These are phyloP conservation scores for Hypomyces perniciosus DNA, from an alignment of 2,329 filamentous ascomycete species.

Conservation along the genomic window DNA sequence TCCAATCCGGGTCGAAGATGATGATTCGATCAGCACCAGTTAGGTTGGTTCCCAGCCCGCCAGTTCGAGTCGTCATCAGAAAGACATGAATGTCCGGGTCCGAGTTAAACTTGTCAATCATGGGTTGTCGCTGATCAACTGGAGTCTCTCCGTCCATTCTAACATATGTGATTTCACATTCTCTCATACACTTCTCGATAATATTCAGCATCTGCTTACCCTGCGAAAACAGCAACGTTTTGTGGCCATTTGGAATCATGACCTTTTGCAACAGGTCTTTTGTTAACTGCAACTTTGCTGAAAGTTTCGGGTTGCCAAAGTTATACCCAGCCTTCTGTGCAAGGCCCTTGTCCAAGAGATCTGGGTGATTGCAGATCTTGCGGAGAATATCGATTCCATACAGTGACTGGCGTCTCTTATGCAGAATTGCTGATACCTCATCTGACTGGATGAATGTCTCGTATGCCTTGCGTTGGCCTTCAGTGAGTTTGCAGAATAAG, in stretches of 20 bases:
- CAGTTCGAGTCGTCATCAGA: conserved; percentile 89
- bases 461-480: conserved; percentile 71
- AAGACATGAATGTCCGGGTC: conserved; percentile 77
- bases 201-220: conserved; percentile 95
- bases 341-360: conserved; percentile 63
- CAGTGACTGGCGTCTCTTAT: conserved; percentile 68
- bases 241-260: conserved; percentile 88
- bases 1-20: conserved; percentile 98
- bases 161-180: conserved; percentile 67
- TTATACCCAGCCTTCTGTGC: conserved; percentile 57
- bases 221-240: conserved; percentile 88
- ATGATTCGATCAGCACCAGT: conserved; percentile 95
- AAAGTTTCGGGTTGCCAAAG: conserved; percentile 73
- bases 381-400: conserved; percentile 87
- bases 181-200: conserved; percentile 71
- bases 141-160: conserved; percentile 92
- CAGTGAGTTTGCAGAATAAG: conserved; percentile 86
- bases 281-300: conserved; percentile 93
- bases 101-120: conserved; percentile 91
- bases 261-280: conserved; percentile 72
- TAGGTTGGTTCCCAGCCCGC: conserved; percentile 86
- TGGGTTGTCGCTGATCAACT: conserved; percentile 77
- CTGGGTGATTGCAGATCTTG: conserved; percentile 97
- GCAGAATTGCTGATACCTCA: conserved; percentile 78
- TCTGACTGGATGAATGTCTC: conserved; percentile 73